Evolutionary conservation across 371 early-diverging fungal species (phyloP).

Genomic region (Nematocida major): DNA sequence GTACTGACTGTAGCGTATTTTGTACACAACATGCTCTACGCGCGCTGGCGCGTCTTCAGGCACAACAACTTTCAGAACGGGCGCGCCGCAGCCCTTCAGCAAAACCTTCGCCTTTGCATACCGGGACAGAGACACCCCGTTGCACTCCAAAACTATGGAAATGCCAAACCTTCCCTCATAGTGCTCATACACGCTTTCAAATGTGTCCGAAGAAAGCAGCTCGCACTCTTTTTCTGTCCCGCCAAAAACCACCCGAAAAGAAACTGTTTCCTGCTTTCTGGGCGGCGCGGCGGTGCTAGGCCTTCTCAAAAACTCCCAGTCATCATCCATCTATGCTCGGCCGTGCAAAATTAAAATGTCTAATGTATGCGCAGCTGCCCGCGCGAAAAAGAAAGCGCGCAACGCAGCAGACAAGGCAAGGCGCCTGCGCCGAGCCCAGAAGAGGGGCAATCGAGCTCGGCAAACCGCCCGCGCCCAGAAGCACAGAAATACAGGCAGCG

Average conservation of each 20-base stretch:
- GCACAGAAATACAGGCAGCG: too few species aligned
- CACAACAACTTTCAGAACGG: not conserved
- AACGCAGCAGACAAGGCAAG: too few species aligned
- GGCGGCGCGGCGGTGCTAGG: not conserved
- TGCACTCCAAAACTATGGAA: not conserved
- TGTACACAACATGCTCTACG: not conserved
- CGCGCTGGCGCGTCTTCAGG: not conserved
- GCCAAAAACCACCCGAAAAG: constrained; percentile 13
- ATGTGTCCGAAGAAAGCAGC: not conserved
- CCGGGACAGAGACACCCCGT: not conserved
- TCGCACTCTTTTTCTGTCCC: constrained; percentile 8
- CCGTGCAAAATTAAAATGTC: not conserved
- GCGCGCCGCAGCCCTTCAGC: not conserved
- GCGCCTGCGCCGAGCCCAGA: too few species aligned
- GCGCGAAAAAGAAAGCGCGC: too few species aligned
- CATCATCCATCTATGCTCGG: not conserved
- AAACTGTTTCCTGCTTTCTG: not conserved
- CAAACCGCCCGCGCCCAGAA: too few species aligned
- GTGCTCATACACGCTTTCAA: constrained; percentile 11
- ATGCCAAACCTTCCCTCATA: constrained; percentile 32
- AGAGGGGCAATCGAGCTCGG: too few species aligned
- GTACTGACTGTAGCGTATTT: not conserved
- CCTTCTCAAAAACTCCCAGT: constrained; percentile 41
- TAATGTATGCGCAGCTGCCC: too few species aligned
- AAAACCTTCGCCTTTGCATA: constrained; percentile 19